phyloP scores from a whole-genome alignment of 2,329 filamentous ascomycete genomes.

The Neopestalotiopsis rosae region DNA sequence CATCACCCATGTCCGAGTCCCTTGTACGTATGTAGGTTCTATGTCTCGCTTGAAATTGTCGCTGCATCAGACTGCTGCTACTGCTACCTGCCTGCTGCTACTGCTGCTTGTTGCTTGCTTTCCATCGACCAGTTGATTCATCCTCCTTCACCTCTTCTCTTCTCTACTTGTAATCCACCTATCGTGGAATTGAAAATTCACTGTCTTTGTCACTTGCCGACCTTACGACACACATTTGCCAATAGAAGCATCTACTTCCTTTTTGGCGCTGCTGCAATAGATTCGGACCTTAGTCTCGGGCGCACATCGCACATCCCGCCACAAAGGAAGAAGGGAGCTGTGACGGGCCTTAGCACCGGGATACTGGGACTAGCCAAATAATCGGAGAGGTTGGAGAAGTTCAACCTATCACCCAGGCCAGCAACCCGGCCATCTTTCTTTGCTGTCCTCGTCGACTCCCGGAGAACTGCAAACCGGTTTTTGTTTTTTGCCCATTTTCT shows the following conservation, averaged over 20 bases:
- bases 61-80: not conserved
- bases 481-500: slow-evolving; percentile 11
- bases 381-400: slow-evolving; percentile 14
- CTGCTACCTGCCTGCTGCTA: not conserved
- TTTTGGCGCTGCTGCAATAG: slow-evolving; percentile 20
- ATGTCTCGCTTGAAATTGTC: slow-evolving; percentile 2
- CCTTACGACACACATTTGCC: not conserved
- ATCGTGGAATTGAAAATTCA: not conserved
- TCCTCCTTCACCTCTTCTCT: slow-evolving; percentile 15
- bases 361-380: slow-evolving; percentile 13
- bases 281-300: not conserved
- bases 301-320: slow-evolving; percentile 19
- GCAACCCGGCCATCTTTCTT: not conserved
- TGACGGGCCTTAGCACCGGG: slow-evolving; percentile 5
- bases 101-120: not conserved
- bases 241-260: slow-evolving; percentile 19
- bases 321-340: not conserved
- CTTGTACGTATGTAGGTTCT: not conserved
- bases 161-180: not conserved
- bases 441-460: slow-evolving; percentile 4
- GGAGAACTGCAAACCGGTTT: slow-evolving; percentile 21
- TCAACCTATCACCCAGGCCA: not conserved
- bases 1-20: slow-evolving; percentile 14
- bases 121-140: not conserved
- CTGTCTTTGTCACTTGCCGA: slow-evolving; percentile 7